Evolutionary conservation across 1,284 basidiomycete species (phyloP), one percentile per base, ranked within the genome.

Genomic region (Boletus sp.): DNA sequence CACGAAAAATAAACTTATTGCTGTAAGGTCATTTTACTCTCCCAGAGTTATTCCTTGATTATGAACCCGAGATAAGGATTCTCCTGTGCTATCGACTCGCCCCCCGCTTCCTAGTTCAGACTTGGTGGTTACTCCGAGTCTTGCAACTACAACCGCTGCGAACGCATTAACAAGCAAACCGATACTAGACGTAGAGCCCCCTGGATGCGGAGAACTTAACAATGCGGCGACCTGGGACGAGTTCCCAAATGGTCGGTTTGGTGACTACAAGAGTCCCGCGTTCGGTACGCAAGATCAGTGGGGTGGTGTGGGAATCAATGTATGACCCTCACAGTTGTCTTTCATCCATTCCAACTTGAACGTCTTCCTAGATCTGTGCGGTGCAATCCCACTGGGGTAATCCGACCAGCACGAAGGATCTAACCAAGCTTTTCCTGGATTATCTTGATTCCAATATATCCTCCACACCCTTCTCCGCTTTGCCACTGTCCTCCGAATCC

Each of bases 221-320:
- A 82, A 86, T 61, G 87, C 88, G 0, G 81, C 86, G 3, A 85
- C 84, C 22, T 99, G 96, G 96, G 97, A 99, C 72, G 97, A 99
- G 72, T 99, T 97, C 73, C 96, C 96, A 5, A 99, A 99, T 70
- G 96, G 96, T 53, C 88, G 96, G n/a, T 99, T 98, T 74, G 97
- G 97, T 61, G 97, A 99, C 73, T 92, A 92, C 65, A 92, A 97
- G 70, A 95, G 92, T 78, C 96, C 96, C 7, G 96, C 96, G 0
- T 99, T 92, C 68, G 97, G 97, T 56, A 86, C 80, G 49, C 84
- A 84, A 63, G 87, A 87, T 62, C 86, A 80, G 8, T 92, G 89
- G 89, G 87, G 86, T 51, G 83, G 84, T 50, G 78, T 80, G 16
- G 79, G 76, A 48, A 75, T 85, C 36, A 78, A 80, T 52, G 88